Evolutionary conservation across 2,329 filamentous ascomycete genomes (phyloP).

Genomic region (Colletotrichum sp.): DNA sequence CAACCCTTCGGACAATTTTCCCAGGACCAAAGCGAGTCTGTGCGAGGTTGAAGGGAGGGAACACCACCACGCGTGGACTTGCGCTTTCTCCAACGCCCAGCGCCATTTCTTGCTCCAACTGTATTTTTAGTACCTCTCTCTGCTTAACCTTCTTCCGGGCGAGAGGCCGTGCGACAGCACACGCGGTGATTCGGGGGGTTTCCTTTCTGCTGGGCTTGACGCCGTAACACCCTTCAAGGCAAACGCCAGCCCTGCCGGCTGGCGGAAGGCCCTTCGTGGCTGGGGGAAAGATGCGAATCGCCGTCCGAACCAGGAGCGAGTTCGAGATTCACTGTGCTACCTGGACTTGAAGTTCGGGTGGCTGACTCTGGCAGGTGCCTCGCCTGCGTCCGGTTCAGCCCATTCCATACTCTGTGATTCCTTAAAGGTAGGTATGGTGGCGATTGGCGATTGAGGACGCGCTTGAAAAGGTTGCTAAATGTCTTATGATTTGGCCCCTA

Average conservation of each 20-base stretch:
- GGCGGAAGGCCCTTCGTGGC: neutral
- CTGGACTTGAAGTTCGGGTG: neutral
- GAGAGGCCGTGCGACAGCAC: conserved; percentile 1
- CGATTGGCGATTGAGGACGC: neutral
- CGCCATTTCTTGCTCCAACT: neutral
- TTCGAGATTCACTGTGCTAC: neutral
- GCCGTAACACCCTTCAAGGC: neutral
- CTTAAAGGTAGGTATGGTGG: neutral
- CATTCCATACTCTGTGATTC: neutral
- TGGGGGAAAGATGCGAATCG: neutral
- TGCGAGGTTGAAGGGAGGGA: neutral
- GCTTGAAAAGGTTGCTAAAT: neutral
- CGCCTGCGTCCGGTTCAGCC: neutral
- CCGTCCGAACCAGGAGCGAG: neutral
- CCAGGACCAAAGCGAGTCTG: neutral
- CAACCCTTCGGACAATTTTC: neutral
- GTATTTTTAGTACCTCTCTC: neutral
- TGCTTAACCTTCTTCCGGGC: neutral
- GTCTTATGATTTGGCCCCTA: neutral
- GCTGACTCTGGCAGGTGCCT: conserved; percentile 5
- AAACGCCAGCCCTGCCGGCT: neutral
- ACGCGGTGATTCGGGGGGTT: neutral
- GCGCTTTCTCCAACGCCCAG: neutral
- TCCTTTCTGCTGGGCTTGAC: neutral
- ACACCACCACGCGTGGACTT: neutral